Conservation (phyloP, 768 basidiomycete species). For the Auricularia auricula-judae region DNA sequence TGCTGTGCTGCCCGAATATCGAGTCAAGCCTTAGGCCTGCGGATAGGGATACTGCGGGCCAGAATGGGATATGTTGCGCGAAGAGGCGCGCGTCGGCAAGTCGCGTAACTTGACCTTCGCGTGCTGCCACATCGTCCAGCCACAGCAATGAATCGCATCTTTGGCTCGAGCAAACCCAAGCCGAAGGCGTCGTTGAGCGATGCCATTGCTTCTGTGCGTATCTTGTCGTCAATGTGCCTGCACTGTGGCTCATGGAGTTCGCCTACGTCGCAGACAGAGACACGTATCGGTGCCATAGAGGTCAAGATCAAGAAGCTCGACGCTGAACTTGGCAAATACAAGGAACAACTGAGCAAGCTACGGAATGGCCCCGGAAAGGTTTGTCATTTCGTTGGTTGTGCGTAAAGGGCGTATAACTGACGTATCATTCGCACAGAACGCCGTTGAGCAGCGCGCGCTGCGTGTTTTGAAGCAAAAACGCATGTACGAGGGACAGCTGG, state of each 20-base stretch:
- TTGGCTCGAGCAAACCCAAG: slow-evolving; percentile 61
- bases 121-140: not conserved
- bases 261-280: slow-evolving; percentile 55
- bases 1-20: not conserved
- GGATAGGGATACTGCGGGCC: not conserved
- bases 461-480: slow-evolving; percentile 89
- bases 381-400: slow-evolving; percentile 7
- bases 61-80: not conserved
- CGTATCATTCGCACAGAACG: slow-evolving; percentile 37
- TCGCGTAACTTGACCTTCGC: not conserved
- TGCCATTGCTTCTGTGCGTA: slow-evolving; percentile 76
- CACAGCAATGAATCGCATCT: slow-evolving; percentile 67
- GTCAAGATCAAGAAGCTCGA: slow-evolving; percentile 97
- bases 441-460: slow-evolving; percentile 90
- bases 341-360: slow-evolving; percentile 92
- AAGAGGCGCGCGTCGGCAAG: not conserved
- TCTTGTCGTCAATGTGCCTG: not conserved
- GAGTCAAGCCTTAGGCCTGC: too few relatives aligned
- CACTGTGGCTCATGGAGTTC: not conserved
- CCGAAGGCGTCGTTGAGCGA: slow-evolving; percentile 82
- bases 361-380: slow-evolving; percentile 94
- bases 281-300: slow-evolving; percentile 77
- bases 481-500: slow-evolving; percentile 90
- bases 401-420: not conserved
- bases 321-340: slow-evolving; percentile 82